phyloP scores from a whole-genome alignment of 2,329 filamentous ascomycete genomes.

The Rhinocladiella similis region DNA sequence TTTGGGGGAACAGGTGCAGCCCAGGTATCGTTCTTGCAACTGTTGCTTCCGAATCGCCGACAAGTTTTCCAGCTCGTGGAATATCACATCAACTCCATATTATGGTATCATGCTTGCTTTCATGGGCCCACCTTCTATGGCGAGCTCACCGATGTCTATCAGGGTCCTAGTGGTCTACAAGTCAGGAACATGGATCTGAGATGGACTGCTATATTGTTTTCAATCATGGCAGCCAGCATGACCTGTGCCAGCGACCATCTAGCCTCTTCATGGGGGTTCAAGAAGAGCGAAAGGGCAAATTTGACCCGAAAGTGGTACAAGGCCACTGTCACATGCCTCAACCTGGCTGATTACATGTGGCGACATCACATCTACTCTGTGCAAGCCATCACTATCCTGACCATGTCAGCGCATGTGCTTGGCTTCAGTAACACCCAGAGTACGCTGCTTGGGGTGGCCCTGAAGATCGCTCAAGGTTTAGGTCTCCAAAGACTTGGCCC shows the following conservation, averaged over 20 bases:
- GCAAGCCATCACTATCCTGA: conserved; percentile 49
- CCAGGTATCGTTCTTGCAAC: conserved; percentile 28
- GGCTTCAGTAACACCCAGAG: conserved; percentile 52
- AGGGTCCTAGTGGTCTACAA: conserved; percentile 22
- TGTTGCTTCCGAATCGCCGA: conserved; percentile 24
- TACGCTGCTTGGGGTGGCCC: conserved; percentile 46
- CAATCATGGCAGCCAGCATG: conserved; percentile 25
- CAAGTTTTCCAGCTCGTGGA: conserved; percentile 27
- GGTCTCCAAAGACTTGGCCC: conserved; percentile 45
- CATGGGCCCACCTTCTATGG: conserved; percentile 27
- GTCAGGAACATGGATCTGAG: conserved; percentile 26
- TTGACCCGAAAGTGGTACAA: conserved; percentile 49
- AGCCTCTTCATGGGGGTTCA: conserved; percentile 46
- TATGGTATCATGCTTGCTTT: conserved; percentile 30
- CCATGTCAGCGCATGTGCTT: conserved; percentile 51
- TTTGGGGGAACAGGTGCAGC: conserved; percentile 26
- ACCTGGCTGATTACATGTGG: conserved; percentile 48
- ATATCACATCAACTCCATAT: conserved; percentile 24
- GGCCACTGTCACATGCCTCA: conserved; percentile 47
- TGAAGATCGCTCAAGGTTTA: conserved; percentile 50
- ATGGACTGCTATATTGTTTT: conserved; percentile 25
- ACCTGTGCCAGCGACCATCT: conserved; percentile 23
- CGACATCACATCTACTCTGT: conserved; percentile 45
- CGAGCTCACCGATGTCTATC: conserved; percentile 26
- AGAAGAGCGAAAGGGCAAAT: conserved; percentile 41